These are phyloP conservation scores for Cryptomeria japonica DNA, from an alignment of 75 land plant genomes.

Conservation along the genomic window DNA sequence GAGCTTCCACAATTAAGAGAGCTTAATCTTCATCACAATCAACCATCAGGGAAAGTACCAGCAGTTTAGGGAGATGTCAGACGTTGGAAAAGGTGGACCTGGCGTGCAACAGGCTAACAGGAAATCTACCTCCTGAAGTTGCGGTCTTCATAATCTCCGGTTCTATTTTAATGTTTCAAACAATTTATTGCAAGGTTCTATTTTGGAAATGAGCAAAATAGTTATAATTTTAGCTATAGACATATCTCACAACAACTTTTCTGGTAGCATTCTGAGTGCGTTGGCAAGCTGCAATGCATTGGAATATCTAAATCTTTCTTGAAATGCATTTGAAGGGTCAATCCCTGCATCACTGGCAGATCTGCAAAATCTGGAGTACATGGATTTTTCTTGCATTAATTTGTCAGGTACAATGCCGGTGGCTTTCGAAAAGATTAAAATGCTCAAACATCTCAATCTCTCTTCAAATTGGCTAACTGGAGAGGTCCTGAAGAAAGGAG, in stretches of 20 bases:
- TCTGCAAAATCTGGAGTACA: conserved; percentile 17
- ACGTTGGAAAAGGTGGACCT: neutral
- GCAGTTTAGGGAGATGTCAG: neutral
- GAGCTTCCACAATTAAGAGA: neutral
- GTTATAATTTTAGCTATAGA: conserved; percentile 21
- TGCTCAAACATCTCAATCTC: conserved; percentile 8
- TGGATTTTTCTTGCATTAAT: conserved; percentile 33
- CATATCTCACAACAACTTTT: conserved; percentile 20
- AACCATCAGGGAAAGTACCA: neutral
- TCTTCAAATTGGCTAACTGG: conserved; percentile 17
- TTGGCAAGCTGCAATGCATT: conserved; percentile 16
- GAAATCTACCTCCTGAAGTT: neutral
- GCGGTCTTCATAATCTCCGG: neutral
- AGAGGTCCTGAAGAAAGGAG: conserved; percentile 1
- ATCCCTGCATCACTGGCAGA: conserved; percentile 28
- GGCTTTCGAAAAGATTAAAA: conserved; percentile 11
- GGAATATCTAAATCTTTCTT: conserved; percentile 22
- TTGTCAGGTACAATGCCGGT: conserved; percentile 28
- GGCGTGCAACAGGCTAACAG: neutral
- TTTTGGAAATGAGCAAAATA: conserved; percentile 21
- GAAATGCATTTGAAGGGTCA: neutral
- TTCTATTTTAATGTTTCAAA: neutral
- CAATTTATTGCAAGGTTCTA: neutral
- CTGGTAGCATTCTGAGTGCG: conserved; percentile 20
- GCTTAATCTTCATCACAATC: neutral